phyloP scores from a whole-genome alignment of 768 basidiomycete species.

The Hemileccinum impolitum region DNA sequence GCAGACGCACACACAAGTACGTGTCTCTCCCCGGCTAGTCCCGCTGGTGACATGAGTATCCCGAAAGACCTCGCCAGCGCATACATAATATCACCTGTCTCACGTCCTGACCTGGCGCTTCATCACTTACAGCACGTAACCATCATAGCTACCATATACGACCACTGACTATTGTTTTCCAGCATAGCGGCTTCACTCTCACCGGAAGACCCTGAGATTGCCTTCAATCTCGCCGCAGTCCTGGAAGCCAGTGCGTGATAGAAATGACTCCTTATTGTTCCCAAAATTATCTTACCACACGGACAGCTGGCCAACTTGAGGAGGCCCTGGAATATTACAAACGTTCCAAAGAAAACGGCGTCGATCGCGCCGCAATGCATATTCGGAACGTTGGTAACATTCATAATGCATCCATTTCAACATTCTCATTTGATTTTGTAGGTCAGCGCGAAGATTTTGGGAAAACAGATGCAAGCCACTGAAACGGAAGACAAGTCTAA shows the following conservation, averaged over 20 bases:
- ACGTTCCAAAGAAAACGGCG: conserved; percentile 69
- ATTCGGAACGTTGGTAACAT: conserved; percentile 67
- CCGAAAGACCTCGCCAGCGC: conserved; percentile 79
- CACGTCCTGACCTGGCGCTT: conserved; percentile 82
- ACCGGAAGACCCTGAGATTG: conserved; percentile 88
- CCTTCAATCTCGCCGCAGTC: conserved; percentile 88
- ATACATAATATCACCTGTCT: conserved; percentile 76
- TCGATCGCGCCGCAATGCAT: conserved; percentile 79
- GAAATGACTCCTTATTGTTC: conserved; percentile 32
- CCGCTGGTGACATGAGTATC: conserved; percentile 21
- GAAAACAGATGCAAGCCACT: conserved; percentile 47
- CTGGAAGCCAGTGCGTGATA: conserved; percentile 75
- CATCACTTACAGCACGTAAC: conserved; percentile 72
- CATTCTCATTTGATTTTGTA: conserved; percentile 31
- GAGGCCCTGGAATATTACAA: conserved; percentile 82
- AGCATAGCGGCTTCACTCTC: conserved; percentile 81
- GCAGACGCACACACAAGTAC: conserved; percentile 86
- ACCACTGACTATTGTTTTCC: conserved; percentile 33
- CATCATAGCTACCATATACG: conserved; percentile 28
- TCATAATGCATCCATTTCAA: conserved; percentile 16
- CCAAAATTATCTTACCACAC: conserved; percentile 28
- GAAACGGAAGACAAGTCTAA: conserved; percentile 29
- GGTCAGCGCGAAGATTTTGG: conserved; percentile 81
- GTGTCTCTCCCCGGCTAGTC: conserved; percentile 28
- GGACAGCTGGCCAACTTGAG: conserved; percentile 70